Base-by-base conservation (phyloP, 768 basidiomycete species). In the Xanthoconium purpureum region DNA sequence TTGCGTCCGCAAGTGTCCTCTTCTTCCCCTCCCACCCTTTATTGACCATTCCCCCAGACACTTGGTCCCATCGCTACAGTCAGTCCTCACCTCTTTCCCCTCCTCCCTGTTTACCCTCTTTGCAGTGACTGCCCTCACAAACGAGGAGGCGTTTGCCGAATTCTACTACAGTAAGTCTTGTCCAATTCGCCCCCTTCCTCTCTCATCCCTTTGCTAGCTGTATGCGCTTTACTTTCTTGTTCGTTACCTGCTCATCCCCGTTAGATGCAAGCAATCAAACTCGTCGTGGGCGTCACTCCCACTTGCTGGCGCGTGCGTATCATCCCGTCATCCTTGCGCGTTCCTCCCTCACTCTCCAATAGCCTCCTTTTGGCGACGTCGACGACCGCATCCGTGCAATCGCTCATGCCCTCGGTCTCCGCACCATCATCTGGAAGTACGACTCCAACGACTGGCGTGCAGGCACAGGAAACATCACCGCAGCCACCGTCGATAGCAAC, bases 361-460 rank as follows among this genome's bases (percentile, higher is more conserved):
- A 83, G 81, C 84, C 85, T 35, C 85, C 85, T 1, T 86, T 74
- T 58, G 86, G 85, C 45, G 85, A 87, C 56, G 74, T 87, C 18
- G 91, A 93, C 42, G 85, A 87, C 70, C 87, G 91, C 50, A 83
- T 92, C 42, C 82, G 91, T 35, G 75, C 81, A 36, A 86, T 93
- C 54, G 83, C 86, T 3, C 66, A 83, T 24, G 83, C 78, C 10
- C 82, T 92, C 60, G 84, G 84, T 37, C 73, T 92, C 15, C 80
- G 79, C 13, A 88, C 88, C 3, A 77, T 93, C 65, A 75, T 92
- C 49, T 93, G 91, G 91, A 68, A 76, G 61, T 83, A 79, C 57
- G 84, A 88, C 63, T 80, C 84, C n/a, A 74, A 78, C 38, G 90
- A 94, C 70, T 91, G 89, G 89, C 79, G 83, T 65, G 81, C 78